Conservation (phyloP, 257 asterid genomes). For the Lavandula angustifolia region DNA sequence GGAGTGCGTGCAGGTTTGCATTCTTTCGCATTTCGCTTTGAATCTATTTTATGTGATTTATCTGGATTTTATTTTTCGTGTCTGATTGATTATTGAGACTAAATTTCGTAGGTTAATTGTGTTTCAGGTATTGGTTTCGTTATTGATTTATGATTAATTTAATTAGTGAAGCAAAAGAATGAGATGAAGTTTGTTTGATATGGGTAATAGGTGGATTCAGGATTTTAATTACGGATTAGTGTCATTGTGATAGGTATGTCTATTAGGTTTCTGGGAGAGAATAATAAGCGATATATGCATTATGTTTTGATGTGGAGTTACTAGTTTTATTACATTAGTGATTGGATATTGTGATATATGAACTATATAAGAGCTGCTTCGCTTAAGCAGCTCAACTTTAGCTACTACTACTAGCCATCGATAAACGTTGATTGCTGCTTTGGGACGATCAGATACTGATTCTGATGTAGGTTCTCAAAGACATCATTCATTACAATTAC, state of each 20-base stretch:
- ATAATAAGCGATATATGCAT: not conserved
- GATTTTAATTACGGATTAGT: slow-evolving; percentile 5
- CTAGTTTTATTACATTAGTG: not conserved
- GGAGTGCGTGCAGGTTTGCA: slow-evolving; percentile 77
- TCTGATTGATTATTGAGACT: slow-evolving; percentile 13
- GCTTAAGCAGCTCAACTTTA: slow-evolving; percentile 10
- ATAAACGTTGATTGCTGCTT: slow-evolving; percentile 7
- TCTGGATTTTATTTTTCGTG: not conserved
- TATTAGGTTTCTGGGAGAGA: slow-evolving; percentile 1
- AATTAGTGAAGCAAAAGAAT: not conserved
- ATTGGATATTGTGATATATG: not conserved
- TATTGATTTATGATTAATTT: not conserved
- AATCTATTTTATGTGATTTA: slow-evolving; percentile 11
- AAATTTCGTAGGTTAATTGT: not conserved
- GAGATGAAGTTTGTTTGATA: slow-evolving; percentile 1
- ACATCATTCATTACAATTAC: no score
- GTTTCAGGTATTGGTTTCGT: not conserved
- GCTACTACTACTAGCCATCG: not conserved
- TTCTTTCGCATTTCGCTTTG: slow-evolving; percentile 6
- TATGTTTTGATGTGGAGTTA: not conserved
- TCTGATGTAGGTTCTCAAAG: no score
- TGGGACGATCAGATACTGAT: slow-evolving; percentile 1
- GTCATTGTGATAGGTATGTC: not conserved
- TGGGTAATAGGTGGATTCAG: slow-evolving; percentile 13
- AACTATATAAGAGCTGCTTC: not conserved